Conservation (phyloP, 2,329 filamentous ascomycete genomes). For the Tolypocladium cylindrosporum region DNA sequence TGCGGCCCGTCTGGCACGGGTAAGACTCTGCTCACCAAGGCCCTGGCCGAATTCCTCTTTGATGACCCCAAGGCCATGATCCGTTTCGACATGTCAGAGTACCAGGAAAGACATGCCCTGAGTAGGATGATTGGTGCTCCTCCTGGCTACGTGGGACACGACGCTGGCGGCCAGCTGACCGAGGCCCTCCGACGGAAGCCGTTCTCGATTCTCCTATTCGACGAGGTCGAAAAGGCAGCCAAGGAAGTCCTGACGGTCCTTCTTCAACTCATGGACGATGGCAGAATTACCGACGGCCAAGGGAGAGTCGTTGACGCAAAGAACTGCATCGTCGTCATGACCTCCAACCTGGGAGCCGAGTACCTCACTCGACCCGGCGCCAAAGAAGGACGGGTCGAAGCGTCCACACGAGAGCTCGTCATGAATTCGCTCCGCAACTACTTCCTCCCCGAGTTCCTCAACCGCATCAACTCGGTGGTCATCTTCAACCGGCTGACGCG, state of each 20-base stretch:
- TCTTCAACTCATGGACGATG: constrained; percentile 98
- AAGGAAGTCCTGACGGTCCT: constrained; percentile 96
- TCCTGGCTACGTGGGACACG: constrained; percentile 93
- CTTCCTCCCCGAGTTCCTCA: constrained; percentile 97
- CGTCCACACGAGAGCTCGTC: constrained; percentile 76
- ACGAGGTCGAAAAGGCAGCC: constrained; percentile 96
- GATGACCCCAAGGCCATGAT: constrained; percentile 98
- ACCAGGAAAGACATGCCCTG: constrained; percentile 91
- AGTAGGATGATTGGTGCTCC: constrained; percentile 97
- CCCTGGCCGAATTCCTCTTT: constrained; percentile 93
- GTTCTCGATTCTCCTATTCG: constrained; percentile 95
- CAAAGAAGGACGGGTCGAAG: constrained; percentile 77
- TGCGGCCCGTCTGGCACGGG: constrained; percentile 96
- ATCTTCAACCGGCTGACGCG: constrained; percentile 97
- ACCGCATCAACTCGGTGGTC: constrained; percentile 90
- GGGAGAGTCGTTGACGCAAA: constrained; percentile 88
- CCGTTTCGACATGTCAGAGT: constrained; percentile 98
- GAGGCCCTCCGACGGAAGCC: constrained; percentile 88
- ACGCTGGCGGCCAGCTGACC: constrained; percentile 89
- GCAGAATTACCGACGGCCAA: constrained; percentile 96
- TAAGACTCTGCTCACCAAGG: constrained; percentile 95
- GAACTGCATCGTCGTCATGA: constrained; percentile 99
- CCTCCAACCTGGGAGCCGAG: constrained; percentile 91
- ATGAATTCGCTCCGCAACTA: constrained; percentile 87
- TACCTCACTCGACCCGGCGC: constrained; percentile 73